Conservation (phyloP, 2,329 filamentous ascomycete genomes). For the Neoarthrinium moseri region DNA sequence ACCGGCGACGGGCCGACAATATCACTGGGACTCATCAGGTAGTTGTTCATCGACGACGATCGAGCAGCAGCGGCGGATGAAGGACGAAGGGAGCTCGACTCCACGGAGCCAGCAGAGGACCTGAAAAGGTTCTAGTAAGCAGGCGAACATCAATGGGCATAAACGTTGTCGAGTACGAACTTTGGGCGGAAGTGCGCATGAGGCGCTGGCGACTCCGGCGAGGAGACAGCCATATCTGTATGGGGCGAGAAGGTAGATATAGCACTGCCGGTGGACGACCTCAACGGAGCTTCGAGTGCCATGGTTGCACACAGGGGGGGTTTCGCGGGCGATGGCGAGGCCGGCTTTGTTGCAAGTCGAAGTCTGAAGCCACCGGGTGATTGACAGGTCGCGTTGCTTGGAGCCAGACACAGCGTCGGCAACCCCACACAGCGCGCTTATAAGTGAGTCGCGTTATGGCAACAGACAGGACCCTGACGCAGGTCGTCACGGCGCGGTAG, state of each 20-base stretch:
- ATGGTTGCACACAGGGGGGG: slow-evolving; percentile 34
- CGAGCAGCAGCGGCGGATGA: slow-evolving; percentile 49
- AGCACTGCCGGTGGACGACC: slow-evolving; percentile 60
- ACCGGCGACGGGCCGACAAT: slow-evolving; percentile 80
- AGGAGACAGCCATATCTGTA: slow-evolving; percentile 55
- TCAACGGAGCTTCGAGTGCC: slow-evolving; percentile 62
- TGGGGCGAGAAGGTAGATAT: slow-evolving; percentile 53
- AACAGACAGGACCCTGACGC: neutral
- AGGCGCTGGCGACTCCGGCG: slow-evolving; percentile 49
- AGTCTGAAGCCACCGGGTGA: neutral
- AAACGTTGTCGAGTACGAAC: slow-evolving; percentile 36
- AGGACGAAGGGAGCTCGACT: slow-evolving; percentile 51
- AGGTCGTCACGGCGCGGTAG: slow-evolving; percentile 2
- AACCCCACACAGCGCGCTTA: slow-evolving; percentile 13
- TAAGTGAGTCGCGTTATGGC: slow-evolving; percentile 1
- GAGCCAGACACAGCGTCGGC: slow-evolving; percentile 4
- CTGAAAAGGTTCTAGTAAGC: neutral
- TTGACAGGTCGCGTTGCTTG: slow-evolving; percentile 1
- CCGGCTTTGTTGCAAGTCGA: slow-evolving; percentile 1
- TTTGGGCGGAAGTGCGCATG: slow-evolving; percentile 49
- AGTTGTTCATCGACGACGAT: slow-evolving; percentile 42
- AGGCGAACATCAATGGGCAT: neutral
- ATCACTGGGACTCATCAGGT: slow-evolving; percentile 62
- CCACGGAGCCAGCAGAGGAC: slow-evolving; percentile 38
- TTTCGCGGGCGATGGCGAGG: neutral